These are phyloP conservation scores for Cladobotryum mycophilum DNA, from an alignment of 2,329 filamentous ascomycete species.

Conservation along the genomic window DNA sequence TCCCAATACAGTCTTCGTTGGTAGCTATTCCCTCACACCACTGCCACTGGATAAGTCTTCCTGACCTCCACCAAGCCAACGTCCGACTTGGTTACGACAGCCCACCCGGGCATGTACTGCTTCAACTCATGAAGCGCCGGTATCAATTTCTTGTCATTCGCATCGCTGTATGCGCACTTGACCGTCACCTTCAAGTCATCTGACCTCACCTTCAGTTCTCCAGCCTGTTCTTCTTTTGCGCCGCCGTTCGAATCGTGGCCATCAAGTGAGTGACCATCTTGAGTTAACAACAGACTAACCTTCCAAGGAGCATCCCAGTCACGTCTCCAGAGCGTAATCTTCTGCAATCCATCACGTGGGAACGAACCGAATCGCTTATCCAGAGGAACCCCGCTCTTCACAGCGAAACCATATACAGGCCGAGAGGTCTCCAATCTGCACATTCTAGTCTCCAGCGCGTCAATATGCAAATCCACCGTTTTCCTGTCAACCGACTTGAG, in stretches of 20 bases:
- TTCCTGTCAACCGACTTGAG: constrained; percentile 29
- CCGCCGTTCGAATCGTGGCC: neutral
- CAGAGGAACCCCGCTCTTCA: constrained; percentile 53
- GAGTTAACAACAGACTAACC: constrained; percentile 38
- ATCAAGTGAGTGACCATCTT: constrained; percentile 1
- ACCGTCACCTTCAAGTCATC: constrained; percentile 54
- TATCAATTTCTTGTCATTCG: constrained; percentile 63
- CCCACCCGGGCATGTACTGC: constrained; percentile 74
- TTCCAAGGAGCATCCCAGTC: constrained; percentile 72
- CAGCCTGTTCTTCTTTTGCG: constrained; percentile 1
- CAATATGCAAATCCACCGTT: constrained; percentile 58
- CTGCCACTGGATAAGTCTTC: constrained; percentile 48
- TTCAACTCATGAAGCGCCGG: constrained; percentile 77
- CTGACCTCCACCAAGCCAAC: constrained; percentile 78
- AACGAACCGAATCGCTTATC: constrained; percentile 61
- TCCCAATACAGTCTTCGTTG: neutral
- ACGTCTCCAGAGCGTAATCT: constrained; percentile 75
- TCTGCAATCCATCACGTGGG: constrained; percentile 55
- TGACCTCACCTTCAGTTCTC: constrained; percentile 14
- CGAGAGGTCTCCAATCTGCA: constrained; percentile 68
- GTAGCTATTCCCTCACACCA: neutral
- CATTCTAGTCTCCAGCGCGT: constrained; percentile 68
- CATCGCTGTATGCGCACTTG: constrained; percentile 83
- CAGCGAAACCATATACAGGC: constrained; percentile 58
- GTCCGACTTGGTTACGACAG: constrained; percentile 64